These are phyloP conservation scores for Apium graveolens DNA, from an alignment of 129 eudicot species.

Conservation along the genomic window DNA sequence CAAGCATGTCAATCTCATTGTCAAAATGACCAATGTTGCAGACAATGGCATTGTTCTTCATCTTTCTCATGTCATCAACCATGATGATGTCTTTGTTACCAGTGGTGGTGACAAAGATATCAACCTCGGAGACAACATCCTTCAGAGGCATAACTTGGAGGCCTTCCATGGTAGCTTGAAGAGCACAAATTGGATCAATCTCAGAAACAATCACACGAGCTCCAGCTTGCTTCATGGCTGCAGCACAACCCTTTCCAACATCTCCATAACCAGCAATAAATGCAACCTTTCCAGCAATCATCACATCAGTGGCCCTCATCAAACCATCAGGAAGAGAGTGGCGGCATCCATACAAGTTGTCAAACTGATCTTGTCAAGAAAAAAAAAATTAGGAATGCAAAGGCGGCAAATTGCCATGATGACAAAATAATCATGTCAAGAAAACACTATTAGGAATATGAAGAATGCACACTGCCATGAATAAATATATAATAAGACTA, in stretches of 20 bases:
- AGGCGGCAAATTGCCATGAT: not conserved
- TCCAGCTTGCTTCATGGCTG: conserved; percentile 46
- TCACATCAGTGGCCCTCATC: conserved; percentile 48
- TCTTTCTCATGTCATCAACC: conserved; percentile 28
- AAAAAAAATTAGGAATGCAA: not conserved
- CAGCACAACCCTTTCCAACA: conserved; percentile 16
- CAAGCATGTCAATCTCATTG: conserved; percentile 48
- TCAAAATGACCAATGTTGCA: conserved; percentile 48
- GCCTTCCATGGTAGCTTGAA: conserved; percentile 19
- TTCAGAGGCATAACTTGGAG: conserved; percentile 38
- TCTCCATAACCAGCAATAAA: not conserved
- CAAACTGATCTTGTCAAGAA: not conserved
- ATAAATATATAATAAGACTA: not conserved
- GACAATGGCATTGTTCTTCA: conserved; percentile 33
- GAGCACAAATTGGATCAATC: conserved; percentile 44
- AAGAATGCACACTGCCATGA: not conserved
- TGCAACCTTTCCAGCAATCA: conserved; percentile 27
- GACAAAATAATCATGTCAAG: not conserved
- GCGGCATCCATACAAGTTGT: not conserved
- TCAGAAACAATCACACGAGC: conserved; percentile 43
- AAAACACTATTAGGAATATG: not conserved
- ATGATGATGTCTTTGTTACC: conserved; percentile 51
- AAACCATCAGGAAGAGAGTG: conserved; percentile 49
- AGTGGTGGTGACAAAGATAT: conserved; percentile 41
- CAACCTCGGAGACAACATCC: conserved; percentile 36